Base-by-base conservation (phyloP, 2,329 filamentous ascomycete species). In the Didymella sp. region DNA sequence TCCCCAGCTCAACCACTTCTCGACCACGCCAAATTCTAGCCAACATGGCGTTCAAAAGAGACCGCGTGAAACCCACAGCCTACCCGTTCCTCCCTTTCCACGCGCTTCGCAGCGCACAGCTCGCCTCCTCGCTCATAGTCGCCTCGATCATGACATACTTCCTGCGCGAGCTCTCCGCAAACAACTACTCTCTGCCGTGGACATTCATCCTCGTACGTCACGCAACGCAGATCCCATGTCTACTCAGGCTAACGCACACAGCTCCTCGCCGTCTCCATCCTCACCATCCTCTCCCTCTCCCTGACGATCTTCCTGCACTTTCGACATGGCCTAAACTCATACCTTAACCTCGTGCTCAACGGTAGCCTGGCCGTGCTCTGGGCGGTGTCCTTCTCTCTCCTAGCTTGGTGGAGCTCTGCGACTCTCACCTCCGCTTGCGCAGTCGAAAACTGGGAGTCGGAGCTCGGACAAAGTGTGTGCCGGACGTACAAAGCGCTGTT, bases 401-500 rank as follows among this genome's bases (percentile, higher is more conserved):
- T 87, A 8, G 76, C 77, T 30, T 85, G 81, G 79, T 85, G 81
- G 76, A 79, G 82, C 66, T 78, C 78, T 37, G 75, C 78, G 46
- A 86, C 85, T 0, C 73, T 87, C 51, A 69, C 75, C 7, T 80
- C 84, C 55, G 75, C 78, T 56, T 87, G 84, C 74, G 79, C 76
- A 41, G 64, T 72, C 3, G 66, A 73, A 19, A 79, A 80, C 68
- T 87, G 85, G 85, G 78, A 79, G n/a, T 80, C 80, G 30, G 77
- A 80, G 1, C 78, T 79, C 2, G 85, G 84, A 3, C 79, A 86
- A 51, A 79, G 80, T 70, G 78, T 87, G 43, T 87, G 85, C 67
- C 73, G 81, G 50, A 75, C 80, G 54, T 87, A 86, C 78, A 87
- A 87, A 72, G 80, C 82, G 11, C 73, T 87, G n/a, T 87, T 85